Conservation (phyloP, 768 basidiomycete species). For the Kwoniella mangroviensis region DNA sequence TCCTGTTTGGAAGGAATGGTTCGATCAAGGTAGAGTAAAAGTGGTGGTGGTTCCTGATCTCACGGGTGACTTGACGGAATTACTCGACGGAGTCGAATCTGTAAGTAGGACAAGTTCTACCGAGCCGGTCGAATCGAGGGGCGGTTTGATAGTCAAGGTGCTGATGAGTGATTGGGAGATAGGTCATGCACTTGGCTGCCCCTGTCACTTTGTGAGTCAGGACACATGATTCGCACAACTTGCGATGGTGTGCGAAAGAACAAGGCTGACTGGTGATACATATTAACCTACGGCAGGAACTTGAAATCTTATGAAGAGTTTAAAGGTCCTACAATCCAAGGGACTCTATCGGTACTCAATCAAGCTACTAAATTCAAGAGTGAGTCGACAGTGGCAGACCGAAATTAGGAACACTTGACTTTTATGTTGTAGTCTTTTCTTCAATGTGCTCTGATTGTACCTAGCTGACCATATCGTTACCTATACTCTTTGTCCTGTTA, state of each 20-base stretch:
- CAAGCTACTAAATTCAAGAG: slow-evolving; percentile 15
- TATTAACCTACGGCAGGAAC: not conserved
- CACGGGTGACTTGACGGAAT: slow-evolving; percentile 31
- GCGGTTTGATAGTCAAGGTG: too few species aligned
- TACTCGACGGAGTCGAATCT: slow-evolving; percentile 31
- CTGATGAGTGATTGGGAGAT: not conserved
- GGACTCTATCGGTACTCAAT: slow-evolving; percentile 34
- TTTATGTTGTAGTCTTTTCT: not conserved
- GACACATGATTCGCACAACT: not conserved
- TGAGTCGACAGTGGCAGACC: not conserved
- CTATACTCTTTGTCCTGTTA: not conserved
- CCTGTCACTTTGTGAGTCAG: slow-evolving; percentile 23
- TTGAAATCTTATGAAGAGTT: slow-evolving; percentile 38
- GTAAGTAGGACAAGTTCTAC: slow-evolving; percentile 14
- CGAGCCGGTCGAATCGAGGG: too few species aligned
- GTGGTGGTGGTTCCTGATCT: slow-evolving; percentile 38
- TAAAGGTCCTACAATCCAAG: slow-evolving; percentile 41
- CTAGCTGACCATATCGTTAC: not conserved
- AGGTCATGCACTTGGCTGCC: slow-evolving; percentile 28
- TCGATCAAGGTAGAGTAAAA: slow-evolving; percentile 18
- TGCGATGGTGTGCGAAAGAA: not conserved
- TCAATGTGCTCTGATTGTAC: not conserved
- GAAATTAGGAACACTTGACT: too few species aligned
- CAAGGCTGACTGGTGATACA: too few species aligned
- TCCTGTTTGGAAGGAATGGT: slow-evolving; percentile 24